Percentiles rank a stretch among this genome's conserved stretches.
These are phyloP conservation scores for Hanseniaspora occidentalis DNA, from an alignment of 805 yeast species.

Conservation along the genomic window DNA sequence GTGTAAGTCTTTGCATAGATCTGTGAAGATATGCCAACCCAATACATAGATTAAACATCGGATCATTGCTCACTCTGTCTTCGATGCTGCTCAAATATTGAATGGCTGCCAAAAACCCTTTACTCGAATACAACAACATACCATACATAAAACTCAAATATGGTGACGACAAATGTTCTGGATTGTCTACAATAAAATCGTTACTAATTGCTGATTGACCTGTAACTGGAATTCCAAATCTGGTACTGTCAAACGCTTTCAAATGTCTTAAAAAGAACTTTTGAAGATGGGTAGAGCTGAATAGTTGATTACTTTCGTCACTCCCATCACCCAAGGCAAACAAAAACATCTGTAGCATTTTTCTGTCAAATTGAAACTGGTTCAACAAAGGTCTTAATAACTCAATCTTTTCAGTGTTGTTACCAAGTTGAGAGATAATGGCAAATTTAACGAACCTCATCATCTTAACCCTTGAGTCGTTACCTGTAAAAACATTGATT, in stretches of 20 bases:
- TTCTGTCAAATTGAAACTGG: slow-evolving; percentile 64
- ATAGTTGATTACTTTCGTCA: slow-evolving; percentile 39
- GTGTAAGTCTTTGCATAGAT: slow-evolving; percentile 80
- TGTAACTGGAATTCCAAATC: slow-evolving; percentile 37
- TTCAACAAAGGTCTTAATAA: slow-evolving; percentile 53
- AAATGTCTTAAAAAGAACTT: slow-evolving; percentile 82
- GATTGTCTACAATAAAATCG: slow-evolving; percentile 27
- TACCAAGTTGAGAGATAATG: slow-evolving; percentile 36
- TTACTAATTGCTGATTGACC: slow-evolving; percentile 73
- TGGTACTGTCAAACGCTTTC: slow-evolving; percentile 73
- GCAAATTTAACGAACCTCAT: slow-evolving; percentile 59
- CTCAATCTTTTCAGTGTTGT: slow-evolving; percentile 40
- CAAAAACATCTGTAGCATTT: slow-evolving; percentile 51
- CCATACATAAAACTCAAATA: slow-evolving; percentile 72
- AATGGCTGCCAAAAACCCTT: slow-evolving; percentile 72
- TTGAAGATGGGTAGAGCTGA: slow-evolving; percentile 74
- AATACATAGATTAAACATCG: slow-evolving; percentile 59
- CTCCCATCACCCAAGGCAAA: slow-evolving; percentile 52
- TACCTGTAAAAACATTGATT: slow-evolving; percentile 66
- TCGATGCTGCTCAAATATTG: slow-evolving; percentile 67
- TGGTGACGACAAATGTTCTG: slow-evolving; percentile 40
- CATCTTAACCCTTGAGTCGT: slow-evolving; percentile 44
- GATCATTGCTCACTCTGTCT: slow-evolving; percentile 56
- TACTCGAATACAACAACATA: slow-evolving; percentile 64
- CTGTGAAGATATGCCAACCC: slow-evolving; percentile 81